Evolutionary conservation across 345 rosid species (phyloP).

Genomic region (Iberis pinnata): DNA sequence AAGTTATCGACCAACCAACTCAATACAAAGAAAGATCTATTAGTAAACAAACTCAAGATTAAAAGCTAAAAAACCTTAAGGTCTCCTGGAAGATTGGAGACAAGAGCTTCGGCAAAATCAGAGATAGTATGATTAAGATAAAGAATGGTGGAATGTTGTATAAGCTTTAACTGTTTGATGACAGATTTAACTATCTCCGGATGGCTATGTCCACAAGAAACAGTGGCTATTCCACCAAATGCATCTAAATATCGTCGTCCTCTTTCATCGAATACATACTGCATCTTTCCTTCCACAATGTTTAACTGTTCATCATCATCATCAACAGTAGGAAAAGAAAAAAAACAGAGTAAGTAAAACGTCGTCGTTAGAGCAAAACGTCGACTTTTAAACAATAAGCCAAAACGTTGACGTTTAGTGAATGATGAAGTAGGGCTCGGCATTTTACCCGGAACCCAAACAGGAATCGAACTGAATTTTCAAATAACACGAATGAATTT

Average conservation of each 20-base stretch:
- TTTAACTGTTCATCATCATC: slow-evolving; percentile 46
- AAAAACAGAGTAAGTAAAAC: neutral
- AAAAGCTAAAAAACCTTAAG: too few species aligned
- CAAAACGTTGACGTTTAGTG: too few species aligned
- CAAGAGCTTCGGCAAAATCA: slow-evolving; percentile 80
- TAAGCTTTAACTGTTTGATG: slow-evolving; percentile 54
- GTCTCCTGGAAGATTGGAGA: slow-evolving; percentile 73
- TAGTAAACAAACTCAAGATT: neutral
- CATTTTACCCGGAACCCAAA: too few species aligned
- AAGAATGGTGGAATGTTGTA: slow-evolving; percentile 78
- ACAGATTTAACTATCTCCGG: slow-evolving; percentile 71
- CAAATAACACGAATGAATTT: too few species aligned
- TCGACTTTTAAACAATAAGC: too few species aligned
- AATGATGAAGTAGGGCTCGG: too few species aligned
- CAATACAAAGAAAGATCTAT: neutral
- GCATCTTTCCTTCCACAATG: slow-evolving; percentile 87
- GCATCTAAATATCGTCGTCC: slow-evolving; percentile 81
- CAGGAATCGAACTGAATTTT: too few species aligned
- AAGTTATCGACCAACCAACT: slow-evolving; percentile 6
- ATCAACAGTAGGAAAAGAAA: too few species aligned
- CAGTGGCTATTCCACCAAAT: slow-evolving; percentile 90
- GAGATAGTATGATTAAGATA: slow-evolving; percentile 71
- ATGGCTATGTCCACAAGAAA: slow-evolving; percentile 89
- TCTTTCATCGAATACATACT: slow-evolving; percentile 70
- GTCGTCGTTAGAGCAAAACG: too few species aligned